phyloP scores from a whole-genome alignment of 2,329 filamentous ascomycete genomes.

The Coleophoma eucalyptorum region DNA sequence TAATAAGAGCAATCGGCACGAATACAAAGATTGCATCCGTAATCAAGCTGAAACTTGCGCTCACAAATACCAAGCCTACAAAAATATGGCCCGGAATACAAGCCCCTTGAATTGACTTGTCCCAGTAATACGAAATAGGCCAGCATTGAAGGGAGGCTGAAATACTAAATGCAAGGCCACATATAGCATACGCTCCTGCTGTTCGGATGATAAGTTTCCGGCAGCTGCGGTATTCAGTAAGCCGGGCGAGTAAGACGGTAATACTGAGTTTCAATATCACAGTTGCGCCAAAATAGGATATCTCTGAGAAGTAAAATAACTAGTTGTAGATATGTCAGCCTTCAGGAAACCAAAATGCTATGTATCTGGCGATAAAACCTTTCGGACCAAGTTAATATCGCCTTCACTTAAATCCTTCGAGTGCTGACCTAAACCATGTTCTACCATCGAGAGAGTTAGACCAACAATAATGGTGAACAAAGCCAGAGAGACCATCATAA shows the following conservation, averaged over 20 bases:
- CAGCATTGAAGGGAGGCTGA: not conserved
- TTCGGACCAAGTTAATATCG: not conserved
- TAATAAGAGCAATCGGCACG: not conserved
- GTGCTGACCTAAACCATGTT: not conserved
- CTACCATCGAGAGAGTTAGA: not conserved
- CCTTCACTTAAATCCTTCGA: not conserved
- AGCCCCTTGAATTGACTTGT: not conserved
- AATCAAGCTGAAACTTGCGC: not conserved
- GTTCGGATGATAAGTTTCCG: not conserved
- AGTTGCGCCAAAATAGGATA: not conserved
- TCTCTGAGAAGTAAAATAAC: not conserved
- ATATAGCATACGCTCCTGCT: not conserved
- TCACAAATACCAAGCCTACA: not conserved
- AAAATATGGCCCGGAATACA: not conserved
- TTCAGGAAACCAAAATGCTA: not conserved
- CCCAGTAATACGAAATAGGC: not conserved
- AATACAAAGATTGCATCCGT: not conserved
- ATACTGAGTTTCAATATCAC: not conserved
- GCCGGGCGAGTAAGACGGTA: not conserved
- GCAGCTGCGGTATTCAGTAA: not conserved
- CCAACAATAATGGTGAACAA: not conserved
- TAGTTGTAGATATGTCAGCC: not conserved
- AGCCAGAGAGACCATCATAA: not conserved
- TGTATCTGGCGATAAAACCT: not conserved
- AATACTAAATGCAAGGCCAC: not conserved